These are phyloP conservation scores for Penicillium italicum DNA, from an alignment of 2,329 filamentous ascomycete genomes.

Conservation along the genomic window DNA sequence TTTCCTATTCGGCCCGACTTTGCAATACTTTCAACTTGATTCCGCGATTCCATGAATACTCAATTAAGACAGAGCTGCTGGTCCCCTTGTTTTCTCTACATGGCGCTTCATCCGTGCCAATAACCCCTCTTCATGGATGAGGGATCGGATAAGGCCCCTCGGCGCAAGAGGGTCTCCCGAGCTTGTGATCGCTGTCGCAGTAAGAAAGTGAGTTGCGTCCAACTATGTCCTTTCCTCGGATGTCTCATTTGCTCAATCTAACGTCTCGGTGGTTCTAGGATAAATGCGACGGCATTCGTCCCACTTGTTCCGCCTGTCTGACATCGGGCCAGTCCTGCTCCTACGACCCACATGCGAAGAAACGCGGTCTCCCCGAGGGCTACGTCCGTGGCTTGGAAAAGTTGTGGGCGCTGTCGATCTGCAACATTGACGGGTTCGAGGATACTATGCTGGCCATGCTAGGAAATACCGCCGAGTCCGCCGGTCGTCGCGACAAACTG, in stretches of 20 bases:
- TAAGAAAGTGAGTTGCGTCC: slow-evolving; percentile 35
- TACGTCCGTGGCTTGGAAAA: slow-evolving; percentile 48
- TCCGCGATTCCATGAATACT: not conserved
- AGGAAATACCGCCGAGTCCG: slow-evolving; percentile 34
- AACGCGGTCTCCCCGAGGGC: slow-evolving; percentile 46
- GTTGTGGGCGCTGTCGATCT: slow-evolving; percentile 44
- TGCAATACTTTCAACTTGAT: not conserved
- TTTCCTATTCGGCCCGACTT: not conserved
- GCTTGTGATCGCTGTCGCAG: slow-evolving; percentile 47
- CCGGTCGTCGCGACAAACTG: slow-evolving; percentile 32
- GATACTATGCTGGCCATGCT: slow-evolving; percentile 40
- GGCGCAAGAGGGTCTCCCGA: slow-evolving; percentile 46
- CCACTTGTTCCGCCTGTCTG: slow-evolving; percentile 43
- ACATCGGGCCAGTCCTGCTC: slow-evolving; percentile 41
- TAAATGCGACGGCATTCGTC: slow-evolving; percentile 45
- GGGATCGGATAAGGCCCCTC: slow-evolving; percentile 38
- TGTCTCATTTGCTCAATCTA: not conserved
- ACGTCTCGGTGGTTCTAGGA: slow-evolving; percentile 23
- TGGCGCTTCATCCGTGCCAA: slow-evolving; percentile 26
- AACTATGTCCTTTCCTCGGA: not conserved
- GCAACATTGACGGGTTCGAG: slow-evolving; percentile 45
- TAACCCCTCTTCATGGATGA: slow-evolving; percentile 38
- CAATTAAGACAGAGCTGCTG: not conserved
- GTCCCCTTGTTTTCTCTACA: slow-evolving; percentile 6
- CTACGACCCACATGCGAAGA: slow-evolving; percentile 46